These are phyloP conservation scores for Avicennia marina DNA, from an alignment of 257 asterid genomes.

Conservation along the genomic window DNA sequence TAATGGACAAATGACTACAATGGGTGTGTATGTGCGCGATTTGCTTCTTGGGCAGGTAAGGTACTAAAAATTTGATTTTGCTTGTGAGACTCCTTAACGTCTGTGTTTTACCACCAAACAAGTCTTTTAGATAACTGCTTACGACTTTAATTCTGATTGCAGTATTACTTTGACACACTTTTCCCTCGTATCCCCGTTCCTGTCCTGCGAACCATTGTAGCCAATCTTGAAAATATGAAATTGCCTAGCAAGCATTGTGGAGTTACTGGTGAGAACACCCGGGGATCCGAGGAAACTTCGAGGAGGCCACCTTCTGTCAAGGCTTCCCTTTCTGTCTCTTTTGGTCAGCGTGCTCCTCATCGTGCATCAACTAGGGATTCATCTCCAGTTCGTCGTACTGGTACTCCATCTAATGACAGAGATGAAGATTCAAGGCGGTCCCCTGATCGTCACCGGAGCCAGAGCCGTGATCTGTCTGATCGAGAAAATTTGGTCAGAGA, in stretches of 20 bases:
- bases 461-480: conserved; percentile 68
- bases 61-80: background rate
- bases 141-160: conserved; percentile 26
- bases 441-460: conserved; percentile 56
- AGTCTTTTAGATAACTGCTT: conserved; percentile 4
- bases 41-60: conserved; percentile 76
- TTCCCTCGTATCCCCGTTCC: conserved; percentile 98
- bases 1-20: too few species aligned
- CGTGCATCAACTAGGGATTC: conserved; percentile 98
- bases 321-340: conserved; percentile 97
- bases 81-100: too few species aligned
- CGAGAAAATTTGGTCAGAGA: conserved; percentile 48
- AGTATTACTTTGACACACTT: conserved; percentile 95
- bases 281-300: conserved; percentile 89
- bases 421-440: conserved; percentile 54
- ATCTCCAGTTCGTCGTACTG: conserved; percentile 84
- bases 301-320: conserved; percentile 98
- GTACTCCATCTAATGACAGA: conserved; percentile 49
- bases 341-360: conserved; percentile 98
- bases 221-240: conserved; percentile 83
- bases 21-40: too few species aligned
- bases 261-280: conserved; percentile 79
- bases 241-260: conserved; percentile 84
- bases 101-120: too few species aligned
- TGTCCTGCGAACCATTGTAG: conserved; percentile 55